Evolutionary conservation across 148 eudicot genomes (phyloP), one percentile per base, ranked within the genome.

Genomic region (Salicornia ramosissima): DNA sequence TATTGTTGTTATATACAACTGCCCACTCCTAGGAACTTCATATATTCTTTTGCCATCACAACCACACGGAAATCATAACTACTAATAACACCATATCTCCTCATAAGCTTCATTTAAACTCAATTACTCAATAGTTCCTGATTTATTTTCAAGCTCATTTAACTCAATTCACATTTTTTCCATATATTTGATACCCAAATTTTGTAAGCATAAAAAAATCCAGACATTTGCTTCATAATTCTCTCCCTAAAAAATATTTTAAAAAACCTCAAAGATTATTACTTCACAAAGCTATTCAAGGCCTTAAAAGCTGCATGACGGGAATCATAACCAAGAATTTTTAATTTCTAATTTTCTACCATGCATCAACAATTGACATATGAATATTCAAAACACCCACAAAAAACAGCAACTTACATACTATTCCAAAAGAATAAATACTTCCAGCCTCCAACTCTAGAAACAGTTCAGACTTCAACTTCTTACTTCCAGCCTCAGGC

Each of bases 61-160:
- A 8, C 10, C 39, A 63, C 34, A 62, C 63, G 68, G 30, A 18
- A 47, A 56, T 13, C 71, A 64, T 56, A 19, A 11, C 47, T 47
- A 25, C 36, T 9, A 58, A 66, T 29, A 58, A 53, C 31, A 49
- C 1, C 59, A 67, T 21, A 52, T n/a, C n/a, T 31, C n/a, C 64
- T 67, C 47, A 67, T 31, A 33, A 70, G 11, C 60, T 69, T 54
- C 50, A 50, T 55, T 33, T 49, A 43, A 76, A 52, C n/a, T n/a
- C n/a, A n/a, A n/a, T n/a, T n/a, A n/a, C n/a, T n/a, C n/a, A n/a
- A n/a, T n/a, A 75, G 50, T 50, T 36, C 54, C 70, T 13, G 12
- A 43, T 26, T 49, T 24, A 74, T 19, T 31, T 19, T 1, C 16
- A 34, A 61, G 66, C 66, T n/a, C 51, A 54, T 40, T 22, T 19